These are phyloP conservation scores for Aspergillus sp. DNA, from an alignment of 2,329 filamentous ascomycete genomes.

Conservation along the genomic window DNA sequence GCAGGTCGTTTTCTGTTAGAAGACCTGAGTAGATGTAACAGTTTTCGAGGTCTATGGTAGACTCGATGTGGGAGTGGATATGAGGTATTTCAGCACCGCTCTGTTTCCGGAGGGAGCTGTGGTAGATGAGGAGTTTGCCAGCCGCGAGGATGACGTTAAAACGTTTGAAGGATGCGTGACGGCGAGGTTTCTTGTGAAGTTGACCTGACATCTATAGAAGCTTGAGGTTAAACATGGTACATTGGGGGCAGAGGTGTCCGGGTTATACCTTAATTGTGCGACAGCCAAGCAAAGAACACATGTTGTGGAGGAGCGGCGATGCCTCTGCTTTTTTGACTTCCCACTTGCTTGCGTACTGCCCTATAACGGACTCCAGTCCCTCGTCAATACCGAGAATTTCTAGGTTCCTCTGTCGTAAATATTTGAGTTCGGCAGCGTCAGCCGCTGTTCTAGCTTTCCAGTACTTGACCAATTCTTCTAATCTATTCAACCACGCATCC, in stretches of 20 bases:
- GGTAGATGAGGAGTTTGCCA: constrained; percentile 63
- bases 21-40: constrained; percentile 68
- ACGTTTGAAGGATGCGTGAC: constrained; percentile 61
- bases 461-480: constrained; percentile 59
- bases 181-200: constrained; percentile 64
- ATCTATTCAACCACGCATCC: constrained; percentile 61
- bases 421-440: constrained; percentile 60
- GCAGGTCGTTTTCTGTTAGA: constrained; percentile 60
- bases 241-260: neutral
- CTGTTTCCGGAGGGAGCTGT: constrained; percentile 55
- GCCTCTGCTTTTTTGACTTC: constrained; percentile 64
- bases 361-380: constrained; percentile 63
- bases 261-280: constrained; percentile 54
- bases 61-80: constrained; percentile 63
- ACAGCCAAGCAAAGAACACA: constrained; percentile 65
- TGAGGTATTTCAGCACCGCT: constrained; percentile 58
- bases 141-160: constrained; percentile 61
- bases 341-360: constrained; percentile 68
- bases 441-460: constrained; percentile 59
- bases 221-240: neutral
- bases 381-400: constrained; percentile 63
- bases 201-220: constrained; percentile 54
- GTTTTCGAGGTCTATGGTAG: constrained; percentile 59
- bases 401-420: constrained; percentile 59
- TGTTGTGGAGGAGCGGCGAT: constrained; percentile 65